Percentiles rank a stretch among this genome's conserved stretches.
Conservation (phyloP, 805 yeast genomes). For the Saturnispora hagleri region DNA sequence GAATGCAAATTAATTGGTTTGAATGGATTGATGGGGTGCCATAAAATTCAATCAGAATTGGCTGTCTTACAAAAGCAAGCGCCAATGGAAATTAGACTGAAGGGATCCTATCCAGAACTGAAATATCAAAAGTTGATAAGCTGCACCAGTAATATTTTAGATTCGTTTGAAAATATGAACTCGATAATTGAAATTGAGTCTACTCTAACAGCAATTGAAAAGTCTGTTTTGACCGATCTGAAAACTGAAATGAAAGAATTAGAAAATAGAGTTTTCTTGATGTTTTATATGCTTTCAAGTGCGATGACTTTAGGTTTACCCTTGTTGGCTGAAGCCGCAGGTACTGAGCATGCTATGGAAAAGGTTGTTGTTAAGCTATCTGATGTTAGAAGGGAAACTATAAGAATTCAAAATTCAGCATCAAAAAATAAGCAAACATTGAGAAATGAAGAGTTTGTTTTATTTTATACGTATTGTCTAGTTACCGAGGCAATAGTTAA, state of each 20-base stretch:
- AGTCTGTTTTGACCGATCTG: conserved; percentile 44
- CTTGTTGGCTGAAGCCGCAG: conserved; percentile 66
- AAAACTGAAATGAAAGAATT: conserved; percentile 55
- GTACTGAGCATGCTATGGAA: conserved; percentile 66
- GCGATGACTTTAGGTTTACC: conserved; percentile 72
- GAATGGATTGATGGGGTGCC: conserved; percentile 34
- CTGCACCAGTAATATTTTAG: conserved; percentile 56
- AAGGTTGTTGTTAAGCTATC: conserved; percentile 57
- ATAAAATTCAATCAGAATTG: conserved; percentile 49
- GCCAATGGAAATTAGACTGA: conserved; percentile 63
- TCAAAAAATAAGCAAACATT: conserved; percentile 24
- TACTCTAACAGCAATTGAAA: conserved; percentile 41
- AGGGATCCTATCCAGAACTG: conserved; percentile 57
- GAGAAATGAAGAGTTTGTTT: conserved; percentile 64
- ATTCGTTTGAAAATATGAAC: conserved; percentile 66
- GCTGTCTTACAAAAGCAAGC: conserved; percentile 57
- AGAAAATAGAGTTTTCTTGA: conserved; percentile 61
- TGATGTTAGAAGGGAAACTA: conserved; percentile 38
- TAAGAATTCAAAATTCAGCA: conserved; percentile 6
- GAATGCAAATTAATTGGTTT: conserved; percentile 32
- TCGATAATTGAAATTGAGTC: conserved; percentile 60
- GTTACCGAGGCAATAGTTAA: conserved; percentile 60
- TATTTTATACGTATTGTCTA: conserved; percentile 65
- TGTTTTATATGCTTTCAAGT: conserved; percentile 71
- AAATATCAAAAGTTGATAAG: conserved; percentile 43